These are phyloP conservation scores for Aspergillus piperis DNA, from an alignment of 2,329 filamentous ascomycete species.

Conservation along the genomic window DNA sequence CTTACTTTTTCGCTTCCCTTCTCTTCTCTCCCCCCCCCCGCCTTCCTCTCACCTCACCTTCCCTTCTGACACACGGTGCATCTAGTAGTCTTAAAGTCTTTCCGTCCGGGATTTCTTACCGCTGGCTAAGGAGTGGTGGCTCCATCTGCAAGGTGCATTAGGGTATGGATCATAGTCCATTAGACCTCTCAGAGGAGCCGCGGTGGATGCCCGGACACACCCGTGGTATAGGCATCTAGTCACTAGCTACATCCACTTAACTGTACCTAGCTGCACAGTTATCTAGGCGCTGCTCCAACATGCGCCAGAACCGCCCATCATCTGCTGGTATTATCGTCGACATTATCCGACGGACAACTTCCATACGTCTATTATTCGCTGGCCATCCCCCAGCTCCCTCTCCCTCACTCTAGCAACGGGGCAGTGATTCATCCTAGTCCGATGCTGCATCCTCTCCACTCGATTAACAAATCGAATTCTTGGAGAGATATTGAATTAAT, in stretches of 20 bases:
- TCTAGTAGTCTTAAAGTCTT: neutral
- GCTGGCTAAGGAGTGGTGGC: neutral
- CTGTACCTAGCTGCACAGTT: constrained; percentile 1
- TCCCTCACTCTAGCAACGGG: neutral
- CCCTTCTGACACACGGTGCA: neutral
- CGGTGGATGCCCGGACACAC: constrained; percentile 1
- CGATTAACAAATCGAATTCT: too few relatives aligned
- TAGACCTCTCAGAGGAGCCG: neutral
- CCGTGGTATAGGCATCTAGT: constrained; percentile 3
- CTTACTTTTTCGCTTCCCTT: neutral
- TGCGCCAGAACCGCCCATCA: neutral
- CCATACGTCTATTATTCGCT: neutral
- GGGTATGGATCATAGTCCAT: neutral
- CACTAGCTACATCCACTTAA: neutral
- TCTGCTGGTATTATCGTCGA: constrained; percentile 2
- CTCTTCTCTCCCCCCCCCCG: neutral
- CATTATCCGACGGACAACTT: neutral
- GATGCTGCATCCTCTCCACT: neutral
- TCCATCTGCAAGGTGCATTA: constrained; percentile 3
- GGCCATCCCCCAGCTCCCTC: neutral
- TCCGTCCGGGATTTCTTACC: neutral
- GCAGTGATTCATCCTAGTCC: constrained; percentile 2
- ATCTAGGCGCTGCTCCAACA: constrained; percentile 1
- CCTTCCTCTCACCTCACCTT: neutral
- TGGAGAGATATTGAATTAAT: neutral